Evolutionary conservation across 306 rosid species (phyloP).

Genomic region (Cucurbita moschata): DNA sequence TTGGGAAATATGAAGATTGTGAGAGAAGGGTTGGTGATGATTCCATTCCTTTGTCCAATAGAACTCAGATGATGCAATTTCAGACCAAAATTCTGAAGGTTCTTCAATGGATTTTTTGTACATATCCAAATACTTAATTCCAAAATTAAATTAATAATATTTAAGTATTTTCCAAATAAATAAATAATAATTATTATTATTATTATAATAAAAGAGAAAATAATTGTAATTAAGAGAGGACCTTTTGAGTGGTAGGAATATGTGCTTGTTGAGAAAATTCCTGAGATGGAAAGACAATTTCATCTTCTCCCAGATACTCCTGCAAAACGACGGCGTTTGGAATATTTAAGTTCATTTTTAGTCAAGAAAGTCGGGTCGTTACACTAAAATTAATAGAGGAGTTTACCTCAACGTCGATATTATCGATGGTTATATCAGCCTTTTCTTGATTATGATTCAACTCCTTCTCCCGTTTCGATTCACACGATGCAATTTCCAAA

Average conservation of each 20-base stretch:
- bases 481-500: not conserved
- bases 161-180: not conserved
- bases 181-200: not conserved
- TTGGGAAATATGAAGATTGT: constrained; percentile 61
- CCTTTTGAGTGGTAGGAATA: constrained; percentile 56
- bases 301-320: not conserved
- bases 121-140: constrained; percentile 57
- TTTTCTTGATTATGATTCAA: not conserved
- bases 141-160: not conserved
- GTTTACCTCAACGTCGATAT: not conserved
- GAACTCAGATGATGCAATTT: constrained; percentile 50
- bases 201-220: too few species aligned
- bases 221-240: not conserved
- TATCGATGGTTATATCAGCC: not conserved
- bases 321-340: not conserved
- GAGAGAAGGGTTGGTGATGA: constrained; percentile 19
- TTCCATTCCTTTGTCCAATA: constrained; percentile 63
- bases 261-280: constrained; percentile 47
- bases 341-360: not conserved
- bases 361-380: too few species aligned
- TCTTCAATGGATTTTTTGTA: constrained; percentile 66
- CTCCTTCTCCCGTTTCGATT: too few species aligned
- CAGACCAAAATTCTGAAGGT: constrained; percentile 85
- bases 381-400: not conserved
- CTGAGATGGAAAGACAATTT: not conserved